Conservation (phyloP, 495 filamentous ascomycete species). For the Penicillium dipodomyicola region DNA sequence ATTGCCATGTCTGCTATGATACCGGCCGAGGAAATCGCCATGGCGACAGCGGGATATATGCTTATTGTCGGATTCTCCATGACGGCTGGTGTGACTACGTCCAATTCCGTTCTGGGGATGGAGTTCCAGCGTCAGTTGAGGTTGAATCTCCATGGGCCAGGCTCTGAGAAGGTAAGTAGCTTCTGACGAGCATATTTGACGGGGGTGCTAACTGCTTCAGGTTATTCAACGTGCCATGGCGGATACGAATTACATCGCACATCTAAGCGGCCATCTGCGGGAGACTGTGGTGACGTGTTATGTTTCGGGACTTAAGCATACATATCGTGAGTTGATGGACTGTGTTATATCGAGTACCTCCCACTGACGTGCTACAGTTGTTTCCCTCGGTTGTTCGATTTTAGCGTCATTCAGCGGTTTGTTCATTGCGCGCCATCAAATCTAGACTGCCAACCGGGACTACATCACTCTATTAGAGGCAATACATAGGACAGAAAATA, state of each 20-base stretch:
- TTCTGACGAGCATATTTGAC: background rate
- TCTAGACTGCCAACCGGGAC: background rate
- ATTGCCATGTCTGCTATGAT: conserved; percentile 55
- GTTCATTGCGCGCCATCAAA: conserved; percentile 31
- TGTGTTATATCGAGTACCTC: background rate
- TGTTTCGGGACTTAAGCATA: conserved; percentile 35
- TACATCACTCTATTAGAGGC: too few relatives aligned
- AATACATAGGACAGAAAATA: too few relatives aligned
- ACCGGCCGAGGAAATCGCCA: conserved; percentile 50
- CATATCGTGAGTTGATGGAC: conserved; percentile 31
- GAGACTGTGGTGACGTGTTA: conserved; percentile 39
- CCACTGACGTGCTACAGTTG: conserved; percentile 17
- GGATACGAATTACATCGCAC: conserved; percentile 37
- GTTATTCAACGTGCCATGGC: conserved; percentile 39
- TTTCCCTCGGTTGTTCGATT: conserved; percentile 32
- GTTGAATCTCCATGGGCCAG: conserved; percentile 29
- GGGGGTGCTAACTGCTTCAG: conserved; percentile 19
- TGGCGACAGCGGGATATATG: conserved; percentile 55
- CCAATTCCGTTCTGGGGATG: conserved; percentile 42
- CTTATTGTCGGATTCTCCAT: conserved; percentile 50
- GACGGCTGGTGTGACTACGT: conserved; percentile 50
- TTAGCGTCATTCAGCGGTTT: conserved; percentile 29
- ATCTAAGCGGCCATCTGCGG: conserved; percentile 28
- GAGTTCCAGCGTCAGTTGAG: conserved; percentile 35
- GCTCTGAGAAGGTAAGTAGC: conserved; percentile 24